Evolutionary conservation across 495 filamentous ascomycete species (phyloP).

Genomic region (Aspergillus cavernicola): DNA sequence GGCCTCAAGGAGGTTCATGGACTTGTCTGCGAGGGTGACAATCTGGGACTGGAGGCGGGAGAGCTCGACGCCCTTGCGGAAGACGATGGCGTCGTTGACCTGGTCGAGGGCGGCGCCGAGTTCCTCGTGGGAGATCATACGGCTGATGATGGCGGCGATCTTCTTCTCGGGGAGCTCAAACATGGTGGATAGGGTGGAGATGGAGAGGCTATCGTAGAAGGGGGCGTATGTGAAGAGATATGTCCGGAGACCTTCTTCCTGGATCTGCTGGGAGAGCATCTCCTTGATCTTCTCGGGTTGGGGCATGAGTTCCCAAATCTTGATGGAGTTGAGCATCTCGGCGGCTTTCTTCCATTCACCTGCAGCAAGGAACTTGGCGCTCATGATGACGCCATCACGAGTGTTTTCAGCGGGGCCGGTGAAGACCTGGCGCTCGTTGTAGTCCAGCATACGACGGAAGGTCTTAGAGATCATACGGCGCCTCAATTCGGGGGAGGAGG

Average conservation of each 20-base stretch:
- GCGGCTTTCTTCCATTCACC: constrained; percentile 98
- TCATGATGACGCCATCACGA: constrained; percentile 97
- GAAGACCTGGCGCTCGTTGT: constrained; percentile 99
- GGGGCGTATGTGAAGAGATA: constrained; percentile 99
- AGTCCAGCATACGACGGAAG: constrained; percentile 97
- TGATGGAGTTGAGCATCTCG: constrained; percentile 89
- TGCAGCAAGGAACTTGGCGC: constrained; percentile 90
- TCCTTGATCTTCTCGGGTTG: constrained; percentile 86
- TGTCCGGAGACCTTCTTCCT: constrained; percentile 95
- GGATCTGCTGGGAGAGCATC: constrained; percentile 95
- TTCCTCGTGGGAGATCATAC: constrained; percentile 99
- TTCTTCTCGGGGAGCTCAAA: constrained; percentile 91
- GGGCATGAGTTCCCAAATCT: constrained; percentile 97
- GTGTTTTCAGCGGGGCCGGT: constrained; percentile 98
- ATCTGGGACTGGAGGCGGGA: constrained; percentile 93
- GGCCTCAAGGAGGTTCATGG: constrained; percentile 87
- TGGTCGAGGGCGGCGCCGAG: constrained; percentile 94
- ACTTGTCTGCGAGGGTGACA: constrained; percentile 92
- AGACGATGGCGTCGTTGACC: constrained; percentile 95
- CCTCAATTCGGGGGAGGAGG: constrained; percentile 93
- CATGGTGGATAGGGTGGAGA: constrained; percentile 82
- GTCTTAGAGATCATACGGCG: constrained; percentile 99
- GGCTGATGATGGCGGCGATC: constrained; percentile 90
- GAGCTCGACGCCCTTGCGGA: constrained; percentile 98
- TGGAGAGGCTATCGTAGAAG: constrained; percentile 94